Evolutionary conservation across 805 yeast species (phyloP).

Genomic region (Yarrowia sp.): DNA sequence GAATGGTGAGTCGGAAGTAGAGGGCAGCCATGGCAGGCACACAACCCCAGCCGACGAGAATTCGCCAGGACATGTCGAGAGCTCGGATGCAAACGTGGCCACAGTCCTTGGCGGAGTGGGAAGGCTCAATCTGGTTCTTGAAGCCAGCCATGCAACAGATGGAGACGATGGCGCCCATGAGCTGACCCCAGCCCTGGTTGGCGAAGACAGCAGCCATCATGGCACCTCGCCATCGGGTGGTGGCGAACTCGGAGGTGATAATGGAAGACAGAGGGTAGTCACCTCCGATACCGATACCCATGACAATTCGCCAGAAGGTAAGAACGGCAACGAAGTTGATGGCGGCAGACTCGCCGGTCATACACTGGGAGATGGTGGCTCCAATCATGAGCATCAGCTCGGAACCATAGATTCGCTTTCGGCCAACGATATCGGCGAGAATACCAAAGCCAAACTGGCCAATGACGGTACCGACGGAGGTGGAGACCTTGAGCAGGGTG

Average conservation of each 20-base stretch:
- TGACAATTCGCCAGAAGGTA: constrained; percentile 73
- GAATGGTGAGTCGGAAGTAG: constrained; percentile 88
- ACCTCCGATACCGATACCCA: constrained; percentile 98
- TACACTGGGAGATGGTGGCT: constrained; percentile 77
- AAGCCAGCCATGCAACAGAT: constrained; percentile 72
- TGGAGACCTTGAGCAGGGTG: constrained; percentile 79
- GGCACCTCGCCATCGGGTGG: constrained; percentile 97
- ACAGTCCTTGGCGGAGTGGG: constrained; percentile 59
- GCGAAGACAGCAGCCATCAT: constrained; percentile 95
- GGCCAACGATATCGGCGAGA: constrained; percentile 76
- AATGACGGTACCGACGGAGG: constrained; percentile 90
- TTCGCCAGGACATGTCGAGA: constrained; percentile 93
- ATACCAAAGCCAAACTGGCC: constrained; percentile 86
- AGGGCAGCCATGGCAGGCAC: constrained; percentile 77
- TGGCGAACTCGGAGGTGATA: constrained; percentile 86
- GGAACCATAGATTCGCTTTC: constrained; percentile 82
- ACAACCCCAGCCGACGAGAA: constrained; percentile 82
- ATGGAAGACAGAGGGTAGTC: constrained; percentile 91
- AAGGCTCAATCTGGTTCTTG: constrained; percentile 56
- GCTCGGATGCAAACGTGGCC: constrained; percentile 68
- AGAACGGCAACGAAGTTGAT: constrained; percentile 71
- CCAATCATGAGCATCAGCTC: constrained; percentile 81
- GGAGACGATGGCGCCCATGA: constrained; percentile 82
- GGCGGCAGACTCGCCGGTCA: constrained; percentile 68
- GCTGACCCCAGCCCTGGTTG: constrained; percentile 96